Evolutionary conservation across 495 filamentous ascomycete genomes (phyloP), one percentile per base, ranked within the genome.

Genomic region (Sabuloglossum arenarium): DNA sequence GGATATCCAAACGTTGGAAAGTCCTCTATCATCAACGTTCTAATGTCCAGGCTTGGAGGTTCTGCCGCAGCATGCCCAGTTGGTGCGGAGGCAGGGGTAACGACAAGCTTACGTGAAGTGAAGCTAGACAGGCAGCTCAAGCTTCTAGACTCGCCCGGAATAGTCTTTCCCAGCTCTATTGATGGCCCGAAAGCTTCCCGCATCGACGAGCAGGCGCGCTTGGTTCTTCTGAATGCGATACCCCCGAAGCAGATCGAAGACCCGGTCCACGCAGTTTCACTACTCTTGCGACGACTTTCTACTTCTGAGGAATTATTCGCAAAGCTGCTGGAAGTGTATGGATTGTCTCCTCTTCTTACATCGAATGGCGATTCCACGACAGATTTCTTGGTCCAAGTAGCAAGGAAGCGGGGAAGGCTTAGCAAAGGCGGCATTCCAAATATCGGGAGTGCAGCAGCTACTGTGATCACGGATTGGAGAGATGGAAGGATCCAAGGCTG

Each of bases 1-100:
- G 90, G 90, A 43, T 95, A 95, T 70, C 90, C 90, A 58, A 97
- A 97, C 68, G 90, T 95, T 59, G 90, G 90, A 66, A 97, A 97
- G 69, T 94, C 87, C 16, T 94, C 88, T 49, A 86, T 97, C 59
- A 94, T 97, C 76, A 97, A 97, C 66, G 84, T 87, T 9, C 81
- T 97, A 34, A 84, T 84, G 4, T 81, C 86, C 31, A 82, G 87
- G 47, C 70, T 95, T 31, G 83, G 85, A 59, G 79, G 81, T 57
- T 72, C 74, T 39, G 66, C 67, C 34, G 76, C 78, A 23, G 85
- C 86, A 30, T 94, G 88, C 66, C 88, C 90, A 0, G 82, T 83
- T 0, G 90, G 90, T 27, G 88, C 90, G 42, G 90, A 95, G 69
- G 90, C 90, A 2, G 90, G 90, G 54, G 84, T 97, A 29, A 97